phyloP scores from a whole-genome alignment of 163 green algal genomes.

The Chlamydomonas reinhardtii region DNA sequence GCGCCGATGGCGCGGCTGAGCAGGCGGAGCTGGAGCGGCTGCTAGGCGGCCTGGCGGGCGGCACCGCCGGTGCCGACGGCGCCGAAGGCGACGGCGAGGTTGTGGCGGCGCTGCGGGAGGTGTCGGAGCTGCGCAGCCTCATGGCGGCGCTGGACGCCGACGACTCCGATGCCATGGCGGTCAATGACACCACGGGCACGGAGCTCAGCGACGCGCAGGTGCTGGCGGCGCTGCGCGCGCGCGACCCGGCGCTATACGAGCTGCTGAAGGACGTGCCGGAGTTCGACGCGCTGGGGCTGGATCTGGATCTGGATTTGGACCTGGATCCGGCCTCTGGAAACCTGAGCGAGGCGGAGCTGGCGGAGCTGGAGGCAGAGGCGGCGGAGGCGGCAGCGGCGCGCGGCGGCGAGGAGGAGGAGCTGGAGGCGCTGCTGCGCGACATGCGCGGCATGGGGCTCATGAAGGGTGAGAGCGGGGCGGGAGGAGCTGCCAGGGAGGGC shows the following conservation, averaged over 20 bases:
- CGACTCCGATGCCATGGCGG: not conserved
- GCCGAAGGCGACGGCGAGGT: not conserved
- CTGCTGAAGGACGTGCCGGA: conserved; percentile 41
- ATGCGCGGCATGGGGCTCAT: conserved; percentile 23
- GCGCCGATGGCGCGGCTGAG: not conserved
- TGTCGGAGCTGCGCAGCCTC: conserved; percentile 26
- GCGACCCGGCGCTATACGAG: conserved; percentile 38
- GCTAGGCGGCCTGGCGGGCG: not conserved
- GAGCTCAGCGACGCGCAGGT: conserved; percentile 7
- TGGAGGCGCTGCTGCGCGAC: conserved; percentile 34
- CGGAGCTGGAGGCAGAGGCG: conserved; percentile 26
- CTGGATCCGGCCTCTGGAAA: not conserved
- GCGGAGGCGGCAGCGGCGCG: not conserved
- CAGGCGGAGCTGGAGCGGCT: not conserved
- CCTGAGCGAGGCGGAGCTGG: conserved; percentile 26
- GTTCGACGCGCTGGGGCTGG: conserved; percentile 33
- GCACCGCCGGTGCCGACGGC: not conserved
- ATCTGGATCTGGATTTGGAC: conserved; percentile 22
- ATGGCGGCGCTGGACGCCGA: conserved; percentile 7
- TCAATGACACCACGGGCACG: too few relatives aligned
- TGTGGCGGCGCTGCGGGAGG: not conserved
- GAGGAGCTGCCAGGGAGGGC: too few relatives aligned
- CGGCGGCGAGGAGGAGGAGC: not conserved
- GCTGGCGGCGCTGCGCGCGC: not conserved
- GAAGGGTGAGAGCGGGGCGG: not conserved